These are phyloP conservation scores for Excoecaria cochinchinensis DNA, from an alignment of 345 rosid genomes.

Conservation along the genomic window DNA sequence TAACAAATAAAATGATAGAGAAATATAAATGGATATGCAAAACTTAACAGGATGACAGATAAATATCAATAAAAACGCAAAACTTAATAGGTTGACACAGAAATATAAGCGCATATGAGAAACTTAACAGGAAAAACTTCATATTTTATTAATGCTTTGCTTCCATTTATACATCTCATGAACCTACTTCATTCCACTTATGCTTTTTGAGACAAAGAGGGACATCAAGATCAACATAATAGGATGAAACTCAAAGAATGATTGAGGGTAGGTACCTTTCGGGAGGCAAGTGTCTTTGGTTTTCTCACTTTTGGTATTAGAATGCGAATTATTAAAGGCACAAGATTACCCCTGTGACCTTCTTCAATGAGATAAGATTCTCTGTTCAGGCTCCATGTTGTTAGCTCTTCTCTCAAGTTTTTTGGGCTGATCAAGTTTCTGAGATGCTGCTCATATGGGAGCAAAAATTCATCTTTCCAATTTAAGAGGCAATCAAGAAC, in stretches of 20 bases:
- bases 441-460: conserved; percentile 69
- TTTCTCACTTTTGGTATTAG: conserved; percentile 87
- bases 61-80: neutral
- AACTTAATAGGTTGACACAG: neutral
- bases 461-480: conserved; percentile 71
- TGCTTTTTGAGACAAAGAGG: neutral
- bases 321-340: conserved; percentile 62
- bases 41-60: neutral
- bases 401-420: conserved; percentile 71
- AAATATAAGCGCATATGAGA: too few species aligned
- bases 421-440: conserved; percentile 75
- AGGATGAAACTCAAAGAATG: neutral
- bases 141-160: neutral
- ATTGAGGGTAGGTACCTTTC: conserved; percentile 51
- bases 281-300: conserved; percentile 70
- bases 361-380: conserved; percentile 57
- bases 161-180: neutral
- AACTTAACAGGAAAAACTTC: neutral
- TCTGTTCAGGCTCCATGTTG: conserved; percentile 79
- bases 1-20: neutral
- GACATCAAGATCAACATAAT: neutral
- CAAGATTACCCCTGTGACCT: conserved; percentile 57
- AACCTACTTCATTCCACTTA: neutral
- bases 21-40: neutral
- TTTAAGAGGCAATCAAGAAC: conserved; percentile 82